Conservation (phyloP, 257 asterid species). For the Solanum chmielewskii region DNA sequence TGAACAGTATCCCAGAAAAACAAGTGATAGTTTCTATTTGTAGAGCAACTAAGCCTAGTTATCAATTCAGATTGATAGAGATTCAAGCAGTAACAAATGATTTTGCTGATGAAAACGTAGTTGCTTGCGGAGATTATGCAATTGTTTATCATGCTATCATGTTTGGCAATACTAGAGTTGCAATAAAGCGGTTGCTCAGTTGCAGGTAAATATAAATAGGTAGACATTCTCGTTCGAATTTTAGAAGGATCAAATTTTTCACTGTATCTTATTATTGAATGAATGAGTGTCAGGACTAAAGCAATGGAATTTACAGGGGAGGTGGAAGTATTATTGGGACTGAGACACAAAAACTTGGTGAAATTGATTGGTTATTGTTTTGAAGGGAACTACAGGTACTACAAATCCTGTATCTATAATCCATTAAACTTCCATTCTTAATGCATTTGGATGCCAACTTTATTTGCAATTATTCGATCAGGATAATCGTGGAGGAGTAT, state of each 20-base stretch:
- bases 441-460: not conserved
- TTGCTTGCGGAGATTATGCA: constrained; percentile 42
- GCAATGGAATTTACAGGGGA: constrained; percentile 14
- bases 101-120: constrained; percentile 17
- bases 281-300: not conserved
- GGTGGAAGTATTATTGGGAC: constrained; percentile 29
- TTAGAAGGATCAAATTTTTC: not conserved
- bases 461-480: not conserved
- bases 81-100: constrained; percentile 36
- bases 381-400: constrained; percentile 37
- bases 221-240: not conserved
- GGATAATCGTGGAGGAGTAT: constrained; percentile 41
- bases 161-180: constrained; percentile 22
- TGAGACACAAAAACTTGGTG: constrained; percentile 49
- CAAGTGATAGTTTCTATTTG: not conserved
- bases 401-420: not conserved
- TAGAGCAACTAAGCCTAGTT: not conserved
- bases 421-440: not conserved
- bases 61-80: constrained; percentile 17
- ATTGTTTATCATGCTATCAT: constrained; percentile 35
- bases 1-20: constrained; percentile 12
- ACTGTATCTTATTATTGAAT: not conserved
- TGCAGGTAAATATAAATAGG: constrained; percentile 13
- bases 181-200: constrained; percentile 33
- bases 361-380: constrained; percentile 44